phyloP scores from a whole-genome alignment of 192 early-diverging fungal genomes.

The Physocladia obscura region DNA sequence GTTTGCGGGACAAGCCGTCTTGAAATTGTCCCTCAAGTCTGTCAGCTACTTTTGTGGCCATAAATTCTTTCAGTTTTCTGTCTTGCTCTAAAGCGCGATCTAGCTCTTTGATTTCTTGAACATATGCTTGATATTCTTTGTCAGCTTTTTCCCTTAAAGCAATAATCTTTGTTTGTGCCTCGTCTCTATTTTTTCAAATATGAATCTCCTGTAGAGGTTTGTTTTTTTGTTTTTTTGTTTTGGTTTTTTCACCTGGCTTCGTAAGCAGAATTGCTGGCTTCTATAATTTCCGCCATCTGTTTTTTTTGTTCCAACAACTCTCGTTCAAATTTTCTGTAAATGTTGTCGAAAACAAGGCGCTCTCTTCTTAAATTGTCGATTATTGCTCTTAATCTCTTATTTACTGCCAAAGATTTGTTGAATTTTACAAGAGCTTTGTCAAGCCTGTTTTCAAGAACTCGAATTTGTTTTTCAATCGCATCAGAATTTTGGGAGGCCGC shows the following conservation, averaged over 20 bases:
- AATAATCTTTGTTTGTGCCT: slow-evolving; percentile 60
- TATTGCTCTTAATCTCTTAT: slow-evolving; percentile 49
- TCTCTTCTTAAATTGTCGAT: slow-evolving; percentile 61
- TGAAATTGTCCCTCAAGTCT: slow-evolving; percentile 24
- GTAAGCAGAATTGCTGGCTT: slow-evolving; percentile 59
- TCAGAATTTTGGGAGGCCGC: slow-evolving; percentile 49
- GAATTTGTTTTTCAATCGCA: slow-evolving; percentile 55
- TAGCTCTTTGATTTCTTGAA: slow-evolving; percentile 65
- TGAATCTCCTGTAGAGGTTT: not conserved
- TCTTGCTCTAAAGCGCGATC: slow-evolving; percentile 61
- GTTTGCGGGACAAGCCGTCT: slow-evolving; percentile 17
- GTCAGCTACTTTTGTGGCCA: slow-evolving; percentile 60
- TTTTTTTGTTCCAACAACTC: slow-evolving; percentile 61
- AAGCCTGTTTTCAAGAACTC: slow-evolving; percentile 56
- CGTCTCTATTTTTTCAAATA: slow-evolving; percentile 40
- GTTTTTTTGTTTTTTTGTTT: no score
- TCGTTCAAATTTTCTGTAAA: slow-evolving; percentile 57
- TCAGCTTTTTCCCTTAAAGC: slow-evolving; percentile 58
- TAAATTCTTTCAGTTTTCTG: slow-evolving; percentile 58
- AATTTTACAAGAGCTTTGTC: slow-evolving; percentile 63
- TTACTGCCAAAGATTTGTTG: slow-evolving; percentile 58
- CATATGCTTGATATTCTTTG: slow-evolving; percentile 63
- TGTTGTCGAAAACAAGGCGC: slow-evolving; percentile 59
- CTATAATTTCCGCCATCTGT: slow-evolving; percentile 64
- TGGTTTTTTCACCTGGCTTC: slow-evolving; percentile 52